These are phyloP conservation scores for Yamadazyma nakazawae DNA, from an alignment of 805 yeast species.

Conservation along the genomic window DNA sequence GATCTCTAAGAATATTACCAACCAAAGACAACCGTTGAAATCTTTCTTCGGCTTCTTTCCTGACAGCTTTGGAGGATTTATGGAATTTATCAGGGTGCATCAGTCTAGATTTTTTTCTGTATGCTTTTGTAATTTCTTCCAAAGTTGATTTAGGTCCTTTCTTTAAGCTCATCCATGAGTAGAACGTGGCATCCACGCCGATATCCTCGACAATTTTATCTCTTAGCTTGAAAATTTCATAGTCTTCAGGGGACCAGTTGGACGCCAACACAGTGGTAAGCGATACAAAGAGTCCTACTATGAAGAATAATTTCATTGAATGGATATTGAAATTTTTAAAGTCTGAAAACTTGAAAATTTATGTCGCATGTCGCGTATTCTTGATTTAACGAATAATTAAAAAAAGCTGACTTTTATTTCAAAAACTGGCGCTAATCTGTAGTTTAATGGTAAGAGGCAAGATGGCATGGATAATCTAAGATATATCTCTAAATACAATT, in stretches of 20 bases:
- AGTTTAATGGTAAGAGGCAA: no score
- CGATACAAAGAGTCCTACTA: slow-evolving; percentile 3
- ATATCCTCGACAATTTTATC: slow-evolving; percentile 61
- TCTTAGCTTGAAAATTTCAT: slow-evolving; percentile 74
- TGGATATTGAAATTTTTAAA: no score
- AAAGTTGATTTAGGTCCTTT: slow-evolving; percentile 44
- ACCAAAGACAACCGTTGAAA: slow-evolving; percentile 77
- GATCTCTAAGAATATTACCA: slow-evolving; percentile 64
- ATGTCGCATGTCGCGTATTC: not conserved
- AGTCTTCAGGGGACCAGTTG: slow-evolving; percentile 62
- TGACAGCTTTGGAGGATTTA: slow-evolving; percentile 23
- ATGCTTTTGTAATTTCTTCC: slow-evolving; percentile 60
- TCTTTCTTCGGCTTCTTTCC: slow-evolving; percentile 57
- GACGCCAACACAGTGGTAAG: slow-evolving; percentile 22
- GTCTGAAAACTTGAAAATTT: not conserved
- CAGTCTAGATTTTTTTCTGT: slow-evolving; percentile 64
- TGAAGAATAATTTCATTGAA: slow-evolving; percentile 2
- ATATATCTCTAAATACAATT: not conserved
- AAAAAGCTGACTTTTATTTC: no score
- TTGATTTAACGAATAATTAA: not conserved
- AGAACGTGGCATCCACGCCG: slow-evolving; percentile 61
- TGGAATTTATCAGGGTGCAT: slow-evolving; percentile 82
- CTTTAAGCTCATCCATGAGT: slow-evolving; percentile 58
- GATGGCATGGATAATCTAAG: no score
- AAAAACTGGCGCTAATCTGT: no score